Base-by-base conservation (phyloP, 192 early-diverging fungal genomes). In the Podila clonocystis region DNA sequence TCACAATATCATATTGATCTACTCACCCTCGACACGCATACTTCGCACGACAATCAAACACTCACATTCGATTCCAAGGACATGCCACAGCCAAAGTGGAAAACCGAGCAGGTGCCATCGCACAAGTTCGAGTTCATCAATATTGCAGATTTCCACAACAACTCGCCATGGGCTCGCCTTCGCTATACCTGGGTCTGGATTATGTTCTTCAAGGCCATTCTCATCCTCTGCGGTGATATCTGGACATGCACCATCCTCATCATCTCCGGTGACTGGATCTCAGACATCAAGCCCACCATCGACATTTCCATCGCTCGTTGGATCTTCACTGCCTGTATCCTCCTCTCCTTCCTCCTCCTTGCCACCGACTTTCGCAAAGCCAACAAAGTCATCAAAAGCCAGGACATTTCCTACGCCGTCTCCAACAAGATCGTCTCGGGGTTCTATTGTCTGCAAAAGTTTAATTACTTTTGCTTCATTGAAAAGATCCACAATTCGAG, bases 381-480 rank as follows among this genome's bases (percentile, higher is more conserved):
- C 19, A 66, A 73, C 26, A 73, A 48, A n/a, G 90, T 95, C 58
- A 87, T 93, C 64, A 80, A 75, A 34, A 86, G 89, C 8, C 67
- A 84, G 38, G 93, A 95, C 73, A 95, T 96, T 70, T 89, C 91
- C 0, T 92, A 89, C 67, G 89, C 93, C 4, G 90, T 91, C 36
- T 94, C 93, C 17, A 90, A 85, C 64, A 72, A 82, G 62, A 85
- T 93, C 24, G 92, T 91, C 19, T 94, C 90, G 67, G 82, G 89
- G 59, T 93, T 87, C 82, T 93, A 94, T 66, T 88, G 85, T 62
- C 50, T 95, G 45, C 84, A 85, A 52, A 90, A 87, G n/a, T 95
- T 91, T 72, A 68, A 89, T 17, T 89, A 95, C 77, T 96, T 89
- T 71, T 96, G 95, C 82, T 89, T 96, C 30, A 95, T 96, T 60